Percentiles rank a stretch among this genome's conserved stretches.
Evolutionary conservation across 179 eudicot species (phyloP).

Genomic region (Camellia oleifera): DNA sequence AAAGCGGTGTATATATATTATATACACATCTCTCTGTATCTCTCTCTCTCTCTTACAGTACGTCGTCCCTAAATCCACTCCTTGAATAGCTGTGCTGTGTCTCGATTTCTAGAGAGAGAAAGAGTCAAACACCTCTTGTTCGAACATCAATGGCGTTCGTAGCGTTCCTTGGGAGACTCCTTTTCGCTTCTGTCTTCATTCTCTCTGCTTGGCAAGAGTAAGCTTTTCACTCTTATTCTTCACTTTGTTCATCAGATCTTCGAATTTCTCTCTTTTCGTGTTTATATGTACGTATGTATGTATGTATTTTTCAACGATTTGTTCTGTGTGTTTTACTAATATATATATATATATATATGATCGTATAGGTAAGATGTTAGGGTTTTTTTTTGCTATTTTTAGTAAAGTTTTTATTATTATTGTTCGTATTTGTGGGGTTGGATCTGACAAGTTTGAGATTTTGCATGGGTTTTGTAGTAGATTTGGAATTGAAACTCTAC

Average conservation of each 20-base stretch:
- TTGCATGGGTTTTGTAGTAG: not conserved
- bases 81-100: constrained; percentile 9
- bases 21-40: no score
- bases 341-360: no score
- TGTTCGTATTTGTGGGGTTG: not conserved
- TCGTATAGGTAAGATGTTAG: not conserved
- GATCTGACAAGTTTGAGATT: constrained; percentile 4
- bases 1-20: no score
- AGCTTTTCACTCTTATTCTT: not conserved
- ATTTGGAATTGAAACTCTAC: not conserved
- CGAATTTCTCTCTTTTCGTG: not conserved
- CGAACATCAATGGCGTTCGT: constrained; percentile 15
- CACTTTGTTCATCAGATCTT: constrained; percentile 9
- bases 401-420: not conserved
- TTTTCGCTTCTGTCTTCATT: constrained; percentile 18
- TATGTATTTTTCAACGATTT: not conserved
- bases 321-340: not conserved
- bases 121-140: not conserved
- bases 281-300: not conserved
- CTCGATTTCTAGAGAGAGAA: constrained; percentile 10
- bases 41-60: not conserved
- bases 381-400: not conserved
- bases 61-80: not conserved
- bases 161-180: constrained; percentile 20
- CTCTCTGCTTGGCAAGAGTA: constrained; percentile 28